These are phyloP conservation scores for Turritis glabra DNA, from an alignment of 345 rosid genomes.

Conservation along the genomic window DNA sequence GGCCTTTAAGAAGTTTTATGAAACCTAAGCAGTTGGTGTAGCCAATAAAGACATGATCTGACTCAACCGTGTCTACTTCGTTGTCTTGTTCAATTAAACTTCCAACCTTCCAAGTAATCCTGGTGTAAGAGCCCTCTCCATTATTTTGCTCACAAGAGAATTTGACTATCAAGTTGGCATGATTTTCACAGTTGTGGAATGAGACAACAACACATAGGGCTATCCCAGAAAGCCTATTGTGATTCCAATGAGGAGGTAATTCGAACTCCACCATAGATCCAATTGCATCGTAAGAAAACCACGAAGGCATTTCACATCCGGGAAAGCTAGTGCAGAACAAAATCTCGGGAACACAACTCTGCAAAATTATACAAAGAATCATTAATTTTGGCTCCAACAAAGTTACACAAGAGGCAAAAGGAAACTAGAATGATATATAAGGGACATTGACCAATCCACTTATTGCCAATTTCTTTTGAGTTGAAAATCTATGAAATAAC, in stretches of 20 bases:
- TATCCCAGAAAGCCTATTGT: slow-evolving; percentile 20
- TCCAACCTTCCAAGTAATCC: slow-evolving; percentile 20
- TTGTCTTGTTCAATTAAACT: background rate
- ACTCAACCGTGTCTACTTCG: background rate
- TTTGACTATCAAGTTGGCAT: slow-evolving; percentile 8
- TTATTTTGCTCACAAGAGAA: background rate
- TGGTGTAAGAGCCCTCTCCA: slow-evolving; percentile 1
- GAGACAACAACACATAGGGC: slow-evolving; percentile 21
- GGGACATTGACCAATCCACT: too few relatives aligned
- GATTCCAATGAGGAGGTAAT: slow-evolving; percentile 19
- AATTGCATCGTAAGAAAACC: slow-evolving; percentile 1
- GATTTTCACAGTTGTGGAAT: background rate
- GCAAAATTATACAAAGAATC: background rate
- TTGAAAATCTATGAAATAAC: too few relatives aligned
- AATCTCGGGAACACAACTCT: slow-evolving; percentile 15
- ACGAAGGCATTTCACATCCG: slow-evolving; percentile 29
- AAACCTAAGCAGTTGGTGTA: slow-evolving; percentile 18
- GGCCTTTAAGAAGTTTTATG: background rate
- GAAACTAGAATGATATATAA: too few relatives aligned
- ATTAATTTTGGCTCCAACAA: background rate
- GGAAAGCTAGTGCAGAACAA: slow-evolving; percentile 21
- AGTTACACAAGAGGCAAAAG: too few relatives aligned
- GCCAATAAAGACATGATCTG: slow-evolving; percentile 26
- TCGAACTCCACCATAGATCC: slow-evolving; percentile 23
- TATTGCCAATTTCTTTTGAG: too few relatives aligned